Base-by-base conservation (phyloP, 352 stramenopile genomes). In the Pythium pectinolyticum region DNA sequence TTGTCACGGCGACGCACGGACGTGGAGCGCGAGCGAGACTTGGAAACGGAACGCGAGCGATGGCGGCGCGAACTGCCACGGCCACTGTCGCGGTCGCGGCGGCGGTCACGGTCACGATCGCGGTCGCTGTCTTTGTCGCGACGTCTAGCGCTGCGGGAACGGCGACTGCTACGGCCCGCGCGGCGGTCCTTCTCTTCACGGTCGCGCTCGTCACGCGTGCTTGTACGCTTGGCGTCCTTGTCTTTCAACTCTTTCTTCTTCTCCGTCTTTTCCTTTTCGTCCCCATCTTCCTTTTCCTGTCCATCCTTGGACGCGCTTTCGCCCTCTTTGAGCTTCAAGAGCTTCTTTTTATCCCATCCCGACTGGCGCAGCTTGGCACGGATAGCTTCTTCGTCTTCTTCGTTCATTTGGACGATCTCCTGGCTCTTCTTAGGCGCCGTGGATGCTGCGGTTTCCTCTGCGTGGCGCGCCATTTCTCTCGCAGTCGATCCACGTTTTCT, bases 351-450 rank as follows among this genome's bases (percentile, higher is more conserved):
- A 56, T 89, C 80, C 77, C 80, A 89, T 1, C 84, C 80, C 39
- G 80, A 78, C 40, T 88, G 77, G 37, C 80, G 82, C 40, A 92
- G 70, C 68, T 90, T 86, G 20, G 78, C 84, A 25, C 84, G 82
- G 45, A 92, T 91, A 30, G 76, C 70, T 30, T 88, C 79, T 55
- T 93, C 84, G 27, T 88, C 73, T 19, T 77, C 71, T 28, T 76
- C 65, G 24, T 31, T 77, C 60, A 74, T 61, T 14, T 46, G n/a
- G 17, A 54, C 57, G 49, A 43, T 20, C 10, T 45, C 43, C 15
- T 31, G 25, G 14, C 15, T 37, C 54, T 61, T 53, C 2, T 19
- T 31, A 17, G 40, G 30, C 24, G 63, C 22, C 2, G 67, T 28
- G 31, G 61, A 14, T 8, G 39, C n/a, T 28, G 47, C 20, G 15